Base-by-base conservation (phyloP, 495 filamentous ascomycete genomes). In the Chaetomium tenue region DNA sequence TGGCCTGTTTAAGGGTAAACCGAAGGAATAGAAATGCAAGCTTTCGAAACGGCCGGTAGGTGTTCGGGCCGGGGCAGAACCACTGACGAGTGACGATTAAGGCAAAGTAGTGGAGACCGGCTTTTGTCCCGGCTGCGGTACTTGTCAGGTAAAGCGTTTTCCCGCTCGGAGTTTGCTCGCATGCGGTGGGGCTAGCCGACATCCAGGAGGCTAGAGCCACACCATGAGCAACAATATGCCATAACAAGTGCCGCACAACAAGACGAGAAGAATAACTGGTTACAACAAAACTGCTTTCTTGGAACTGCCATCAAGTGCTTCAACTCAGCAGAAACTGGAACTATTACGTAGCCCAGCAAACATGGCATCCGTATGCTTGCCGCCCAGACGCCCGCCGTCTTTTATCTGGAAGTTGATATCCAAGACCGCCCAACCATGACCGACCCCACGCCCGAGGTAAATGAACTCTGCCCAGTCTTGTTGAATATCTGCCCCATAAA, bases 111-210 rank as follows among this genome's bases (percentile, higher is more conserved):
- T 66, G 66, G 67, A 64, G 60, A 63, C 60, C 71, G 71, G 71
- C 71, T 73, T 25, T 69, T 73, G 48, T 48, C 9, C 65, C 63
- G 66, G 69, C 66, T 67, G 62, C 61, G 63, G 63, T 39, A 58
- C 48, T 58, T 5, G 12, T 23, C 58, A 64, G 66, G 64, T 66
- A 70, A 66, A 72, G 68, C 68, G 47, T 72, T 72, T 66, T 69
- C 60, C 70, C 68, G n/a, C n/a, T n/a, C n/a, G 68, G 18, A 39
- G 4, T 28, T 3, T 18, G 16, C 6, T 2, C 16, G 16, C 3
- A 1, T 6, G 8, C 25, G 25, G 51, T 30, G 23, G 50, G 26
- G 23, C 5, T 18, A 11, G 1, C 33, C 33, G 9, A 11, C 33
- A 37, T 37, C 30, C 6, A 37, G 11, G 33, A 37, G 33, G 33